Evolutionary conservation across 352 stramenopile species (phyloP).

Genomic region (Thalassiosira mediterranea): DNA sequence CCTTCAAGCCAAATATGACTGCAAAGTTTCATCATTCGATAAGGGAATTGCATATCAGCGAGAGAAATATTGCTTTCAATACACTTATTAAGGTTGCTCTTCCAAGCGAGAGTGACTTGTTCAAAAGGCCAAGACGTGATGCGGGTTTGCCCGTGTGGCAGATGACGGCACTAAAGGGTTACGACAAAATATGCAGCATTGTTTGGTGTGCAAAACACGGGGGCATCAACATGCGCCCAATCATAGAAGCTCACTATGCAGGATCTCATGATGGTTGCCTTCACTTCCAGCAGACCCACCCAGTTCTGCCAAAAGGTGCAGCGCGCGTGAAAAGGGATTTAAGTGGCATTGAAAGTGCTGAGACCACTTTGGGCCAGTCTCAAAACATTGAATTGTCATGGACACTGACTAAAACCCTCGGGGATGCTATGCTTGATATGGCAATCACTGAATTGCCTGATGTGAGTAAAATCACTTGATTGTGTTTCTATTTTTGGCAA

Average conservation of each 20-base stretch:
- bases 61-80: conserved; percentile 38
- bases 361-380: conserved; percentile 15
- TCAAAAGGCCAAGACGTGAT: neutral
- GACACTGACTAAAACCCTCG: conserved; percentile 24
- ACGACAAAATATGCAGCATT: conserved; percentile 12
- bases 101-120: conserved; percentile 20
- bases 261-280: conserved; percentile 36
- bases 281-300: conserved; percentile 39
- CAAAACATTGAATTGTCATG: conserved; percentile 34
- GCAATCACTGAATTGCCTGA: conserved; percentile 19
- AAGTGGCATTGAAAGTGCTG: conserved; percentile 14
- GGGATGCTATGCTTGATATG: conserved; percentile 21
- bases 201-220: conserved; percentile 34
- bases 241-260: conserved; percentile 55
- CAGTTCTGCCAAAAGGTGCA: conserved; percentile 27
- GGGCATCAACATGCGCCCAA: conserved; percentile 9
- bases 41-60: conserved; percentile 16
- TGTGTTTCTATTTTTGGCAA: no score
- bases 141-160: conserved; percentile 20
- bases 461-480: conserved; percentile 16
- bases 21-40: conserved; percentile 44
- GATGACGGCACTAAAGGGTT: conserved; percentile 28
- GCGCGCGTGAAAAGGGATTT: conserved; percentile 24
- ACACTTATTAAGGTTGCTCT: conserved; percentile 29
- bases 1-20: conserved; percentile 39